These are phyloP conservation scores for Aureobasidium zeae DNA, from an alignment of 2,329 filamentous ascomycete genomes.

Conservation along the genomic window DNA sequence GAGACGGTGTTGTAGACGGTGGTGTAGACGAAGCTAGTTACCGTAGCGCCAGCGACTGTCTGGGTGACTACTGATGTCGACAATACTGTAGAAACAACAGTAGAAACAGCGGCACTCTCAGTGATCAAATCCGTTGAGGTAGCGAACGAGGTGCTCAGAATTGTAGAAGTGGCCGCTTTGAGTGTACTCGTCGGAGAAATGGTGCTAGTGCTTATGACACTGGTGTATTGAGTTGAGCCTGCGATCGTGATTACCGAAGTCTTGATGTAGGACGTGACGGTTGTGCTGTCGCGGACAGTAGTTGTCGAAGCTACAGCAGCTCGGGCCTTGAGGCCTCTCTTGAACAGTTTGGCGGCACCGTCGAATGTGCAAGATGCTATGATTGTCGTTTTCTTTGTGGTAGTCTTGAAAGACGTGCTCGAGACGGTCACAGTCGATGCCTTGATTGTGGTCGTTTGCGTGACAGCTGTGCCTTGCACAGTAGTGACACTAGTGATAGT, in stretches of 20 bases:
- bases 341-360: conserved; percentile 18
- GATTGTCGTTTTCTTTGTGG: conserved; percentile 26
- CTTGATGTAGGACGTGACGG: conserved; percentile 23
- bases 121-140: conserved; percentile 12
- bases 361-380: conserved; percentile 26
- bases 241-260: conserved; percentile 18
- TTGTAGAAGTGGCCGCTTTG: conserved; percentile 22
- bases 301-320: conserved; percentile 21
- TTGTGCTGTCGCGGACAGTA: conserved; percentile 24
- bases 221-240: conserved; percentile 20
- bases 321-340: conserved; percentile 17
- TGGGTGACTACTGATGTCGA: conserved; percentile 11
- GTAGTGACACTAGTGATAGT: conserved; percentile 25
- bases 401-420: conserved; percentile 23
- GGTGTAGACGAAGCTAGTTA: conserved; percentile 12
- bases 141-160: conserved; percentile 18
- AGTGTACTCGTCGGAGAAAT: conserved; percentile 22
- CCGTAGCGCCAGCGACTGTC: conserved; percentile 7
- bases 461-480: conserved; percentile 19
- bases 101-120: conserved; percentile 18
- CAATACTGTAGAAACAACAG: conserved; percentile 17
- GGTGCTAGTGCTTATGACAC: conserved; percentile 22
- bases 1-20: conserved; percentile 12
- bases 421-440: conserved; percentile 21
- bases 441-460: conserved; percentile 23